These are phyloP conservation scores for Epichloe typhina DNA, from an alignment of 2,329 filamentous ascomycete genomes.

Conservation along the genomic window DNA sequence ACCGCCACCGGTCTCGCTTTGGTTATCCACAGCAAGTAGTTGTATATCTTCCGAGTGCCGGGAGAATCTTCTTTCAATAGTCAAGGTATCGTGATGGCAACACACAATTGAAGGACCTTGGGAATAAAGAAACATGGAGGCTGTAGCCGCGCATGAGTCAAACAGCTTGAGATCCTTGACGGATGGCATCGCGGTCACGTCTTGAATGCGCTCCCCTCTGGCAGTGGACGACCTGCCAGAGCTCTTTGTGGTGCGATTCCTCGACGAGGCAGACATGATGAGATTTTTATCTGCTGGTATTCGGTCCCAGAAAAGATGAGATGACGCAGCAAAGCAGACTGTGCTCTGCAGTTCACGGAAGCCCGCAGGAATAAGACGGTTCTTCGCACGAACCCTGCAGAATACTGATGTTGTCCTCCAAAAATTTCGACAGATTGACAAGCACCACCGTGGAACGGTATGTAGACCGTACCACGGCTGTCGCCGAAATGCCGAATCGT, in stretches of 20 bases:
- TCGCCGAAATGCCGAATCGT: slow-evolving; percentile 14
- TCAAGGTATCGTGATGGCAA: slow-evolving; percentile 83
- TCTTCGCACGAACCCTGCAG: slow-evolving; percentile 12
- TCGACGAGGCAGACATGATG: slow-evolving; percentile 39
- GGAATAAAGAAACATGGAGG: slow-evolving; percentile 79
- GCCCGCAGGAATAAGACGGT: slow-evolving; percentile 11
- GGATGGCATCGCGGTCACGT: slow-evolving; percentile 38
- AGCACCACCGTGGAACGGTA: slow-evolving; percentile 21
- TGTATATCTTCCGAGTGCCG: slow-evolving; percentile 72
- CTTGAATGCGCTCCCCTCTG: slow-evolving; percentile 27
- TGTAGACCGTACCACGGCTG: slow-evolving; percentile 27
- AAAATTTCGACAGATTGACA: slow-evolving; percentile 9
- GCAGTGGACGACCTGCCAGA: slow-evolving; percentile 42
- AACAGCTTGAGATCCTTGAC: slow-evolving; percentile 45
- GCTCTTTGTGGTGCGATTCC: slow-evolving; percentile 46
- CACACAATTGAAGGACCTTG: slow-evolving; percentile 73
- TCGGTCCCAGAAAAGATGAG: slow-evolving; percentile 11
- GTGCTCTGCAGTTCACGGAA: slow-evolving; percentile 4
- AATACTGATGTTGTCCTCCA: slow-evolving; percentile 6
- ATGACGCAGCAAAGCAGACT: slow-evolving; percentile 11
- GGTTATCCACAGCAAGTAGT: slow-evolving; percentile 79
- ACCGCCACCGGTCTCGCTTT: slow-evolving; percentile 74
- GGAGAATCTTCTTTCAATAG: slow-evolving; percentile 75
- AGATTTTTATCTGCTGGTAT: slow-evolving; percentile 20
- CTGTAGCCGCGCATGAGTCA: slow-evolving; percentile 81